phyloP scores from a whole-genome alignment of 75 land plant species.

The Selaginella moellendorffii region DNA sequence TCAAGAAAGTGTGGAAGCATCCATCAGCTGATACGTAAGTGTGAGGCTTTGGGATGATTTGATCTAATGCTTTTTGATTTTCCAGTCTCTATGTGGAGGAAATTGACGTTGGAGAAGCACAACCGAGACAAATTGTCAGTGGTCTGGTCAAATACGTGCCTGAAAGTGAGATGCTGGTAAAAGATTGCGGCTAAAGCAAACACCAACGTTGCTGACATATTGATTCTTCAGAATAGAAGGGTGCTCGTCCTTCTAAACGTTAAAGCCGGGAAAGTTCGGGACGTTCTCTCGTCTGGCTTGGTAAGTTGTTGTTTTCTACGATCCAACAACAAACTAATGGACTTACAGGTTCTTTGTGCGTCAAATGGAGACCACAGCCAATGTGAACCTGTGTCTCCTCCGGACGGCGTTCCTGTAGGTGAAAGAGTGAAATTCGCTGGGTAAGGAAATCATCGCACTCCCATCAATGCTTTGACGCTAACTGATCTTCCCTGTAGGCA shows the following conservation, averaged over 20 bases:
- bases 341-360: constrained; percentile 72
- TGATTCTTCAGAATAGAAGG: constrained; percentile 47
- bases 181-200: too few relatives aligned
- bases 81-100: constrained; percentile 83
- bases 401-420: constrained; percentile 58
- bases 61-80: background rate
- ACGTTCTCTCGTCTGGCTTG: constrained; percentile 86
- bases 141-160: constrained; percentile 80
- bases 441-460: too few relatives aligned
- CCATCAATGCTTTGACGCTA: too few relatives aligned
- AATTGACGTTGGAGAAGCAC: constrained; percentile 81
- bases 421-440: constrained; percentile 73
- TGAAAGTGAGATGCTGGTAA: constrained; percentile 69
- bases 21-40: constrained; percentile 87
- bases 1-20: constrained; percentile 94
- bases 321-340: background rate
- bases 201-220: background rate
- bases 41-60: background rate
- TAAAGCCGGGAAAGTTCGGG: constrained; percentile 90
- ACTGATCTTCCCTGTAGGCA: constrained; percentile 32
- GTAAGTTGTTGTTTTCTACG: constrained; percentile 23
- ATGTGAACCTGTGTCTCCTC: constrained; percentile 82
- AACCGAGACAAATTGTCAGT: constrained; percentile 84
- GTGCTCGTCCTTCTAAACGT: constrained; percentile 88
- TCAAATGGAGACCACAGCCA: constrained; percentile 70